phyloP scores from a whole-genome alignment of 345 rosid species.

The Euphorbia pulcherrima region DNA sequence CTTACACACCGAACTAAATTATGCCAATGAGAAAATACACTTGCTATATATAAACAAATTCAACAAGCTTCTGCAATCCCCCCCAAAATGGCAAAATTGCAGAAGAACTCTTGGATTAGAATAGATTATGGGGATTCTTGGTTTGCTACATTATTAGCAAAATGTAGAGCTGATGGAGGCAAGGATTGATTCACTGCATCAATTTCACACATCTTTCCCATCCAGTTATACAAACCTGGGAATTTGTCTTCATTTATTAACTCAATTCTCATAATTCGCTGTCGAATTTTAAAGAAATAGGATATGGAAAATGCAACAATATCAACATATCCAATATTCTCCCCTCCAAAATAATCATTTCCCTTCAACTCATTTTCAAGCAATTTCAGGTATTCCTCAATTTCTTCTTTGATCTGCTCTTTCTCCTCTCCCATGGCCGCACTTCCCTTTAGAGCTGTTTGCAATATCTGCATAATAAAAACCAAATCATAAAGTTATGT shows the following conservation, averaged over 20 bases:
- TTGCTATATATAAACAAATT: too few species aligned
- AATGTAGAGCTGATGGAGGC: background rate
- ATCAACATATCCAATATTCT: background rate
- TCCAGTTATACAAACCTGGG: background rate
- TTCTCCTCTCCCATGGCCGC: background rate
- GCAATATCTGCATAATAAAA: background rate
- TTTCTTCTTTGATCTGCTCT: background rate
- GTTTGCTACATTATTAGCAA: background rate
- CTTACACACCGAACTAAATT: too few species aligned
- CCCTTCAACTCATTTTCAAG: constrained; percentile 3
- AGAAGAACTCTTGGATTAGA: too few species aligned
- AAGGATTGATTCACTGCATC: constrained; percentile 1
- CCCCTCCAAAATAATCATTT: constrained; percentile 5
- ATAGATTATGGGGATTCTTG: too few species aligned
- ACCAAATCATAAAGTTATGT: background rate
- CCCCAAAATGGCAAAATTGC: too few species aligned
- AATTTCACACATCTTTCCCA: background rate
- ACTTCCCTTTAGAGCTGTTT: background rate
- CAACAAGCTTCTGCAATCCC: too few species aligned
- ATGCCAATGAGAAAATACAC: too few species aligned
- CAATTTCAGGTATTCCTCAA: background rate
- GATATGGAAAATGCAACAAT: background rate
- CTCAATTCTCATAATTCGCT: background rate
- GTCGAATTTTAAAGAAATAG: background rate
- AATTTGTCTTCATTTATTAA: background rate